These are phyloP conservation scores for Ceriops tagal DNA, from an alignment of 345 rosid species.

Conservation along the genomic window DNA sequence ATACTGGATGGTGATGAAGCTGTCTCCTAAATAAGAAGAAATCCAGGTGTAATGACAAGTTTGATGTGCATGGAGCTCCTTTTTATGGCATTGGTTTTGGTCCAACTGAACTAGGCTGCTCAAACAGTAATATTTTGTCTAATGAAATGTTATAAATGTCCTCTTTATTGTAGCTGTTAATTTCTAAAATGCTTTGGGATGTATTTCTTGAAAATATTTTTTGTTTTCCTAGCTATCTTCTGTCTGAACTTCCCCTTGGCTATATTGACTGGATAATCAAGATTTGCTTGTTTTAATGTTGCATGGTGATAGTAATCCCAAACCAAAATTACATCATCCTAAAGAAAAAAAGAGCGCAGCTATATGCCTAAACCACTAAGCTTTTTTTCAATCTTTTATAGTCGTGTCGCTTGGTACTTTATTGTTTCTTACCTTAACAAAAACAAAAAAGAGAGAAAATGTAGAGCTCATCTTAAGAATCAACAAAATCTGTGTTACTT, in stretches of 20 bases:
- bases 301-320: background rate
- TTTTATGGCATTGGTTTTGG: conserved; percentile 42
- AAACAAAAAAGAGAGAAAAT: background rate
- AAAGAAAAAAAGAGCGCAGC: too few species aligned
- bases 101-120: conserved; percentile 34
- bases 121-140: conserved; percentile 24
- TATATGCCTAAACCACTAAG: too few species aligned
- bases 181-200: conserved; percentile 11
- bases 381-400: background rate
- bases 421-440: background rate
- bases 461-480: background rate
- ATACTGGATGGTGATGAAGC: conserved; percentile 74
- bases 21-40: conserved; percentile 80
- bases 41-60: conserved; percentile 69
- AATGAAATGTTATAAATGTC: conserved; percentile 13
- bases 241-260: conserved; percentile 1
- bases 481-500: too few species aligned
- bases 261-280: background rate
- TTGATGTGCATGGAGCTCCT: conserved; percentile 58
- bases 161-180: conserved; percentile 16
- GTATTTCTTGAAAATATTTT: conserved; percentile 4
- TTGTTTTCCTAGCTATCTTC: conserved; percentile 1
- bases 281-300: background rate
- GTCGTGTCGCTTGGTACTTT: background rate
- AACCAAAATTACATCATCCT: too few species aligned